Evolutionary conservation across 2,329 filamentous ascomycete genomes (phyloP).

Genomic region (Botrytis squamosa): DNA sequence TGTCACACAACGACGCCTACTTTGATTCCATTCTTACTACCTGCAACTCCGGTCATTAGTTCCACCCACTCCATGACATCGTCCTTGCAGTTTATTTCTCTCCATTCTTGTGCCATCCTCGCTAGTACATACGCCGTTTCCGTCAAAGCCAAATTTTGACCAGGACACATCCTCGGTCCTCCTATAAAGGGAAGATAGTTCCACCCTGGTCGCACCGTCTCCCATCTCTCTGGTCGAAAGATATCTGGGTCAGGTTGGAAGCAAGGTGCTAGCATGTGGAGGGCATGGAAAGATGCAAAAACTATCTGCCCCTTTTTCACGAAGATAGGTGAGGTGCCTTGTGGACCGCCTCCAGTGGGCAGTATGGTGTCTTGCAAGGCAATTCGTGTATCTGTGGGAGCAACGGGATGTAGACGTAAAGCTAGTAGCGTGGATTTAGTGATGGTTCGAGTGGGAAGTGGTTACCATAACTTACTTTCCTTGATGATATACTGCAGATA

Average conservation of each 20-base stretch:
- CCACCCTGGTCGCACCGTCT: neutral
- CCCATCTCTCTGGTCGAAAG: neutral
- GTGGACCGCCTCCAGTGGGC: neutral
- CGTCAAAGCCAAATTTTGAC: neutral
- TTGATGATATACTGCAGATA: slow-evolving; percentile 1
- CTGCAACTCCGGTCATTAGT: neutral
- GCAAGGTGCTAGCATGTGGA: neutral
- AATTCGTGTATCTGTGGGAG: neutral
- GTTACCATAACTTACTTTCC: neutral
- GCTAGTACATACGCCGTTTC: neutral
- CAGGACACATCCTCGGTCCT: neutral
- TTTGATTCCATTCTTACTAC: neutral
- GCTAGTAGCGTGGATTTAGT: neutral
- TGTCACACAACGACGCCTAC: neutral
- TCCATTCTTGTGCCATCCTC: slow-evolving; percentile 1
- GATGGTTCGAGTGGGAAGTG: neutral
- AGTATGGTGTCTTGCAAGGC: slow-evolving; percentile 3
- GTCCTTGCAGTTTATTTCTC: neutral
- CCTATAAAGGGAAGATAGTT: neutral
- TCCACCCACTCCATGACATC: slow-evolving; percentile 1
- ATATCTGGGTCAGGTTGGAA: neutral
- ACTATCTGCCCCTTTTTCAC: neutral
- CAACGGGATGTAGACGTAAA: neutral
- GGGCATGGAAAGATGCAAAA: neutral
- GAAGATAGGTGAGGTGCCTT: neutral